phyloP scores from a whole-genome alignment of 768 basidiomycete genomes.

The Clavulina sp. region DNA sequence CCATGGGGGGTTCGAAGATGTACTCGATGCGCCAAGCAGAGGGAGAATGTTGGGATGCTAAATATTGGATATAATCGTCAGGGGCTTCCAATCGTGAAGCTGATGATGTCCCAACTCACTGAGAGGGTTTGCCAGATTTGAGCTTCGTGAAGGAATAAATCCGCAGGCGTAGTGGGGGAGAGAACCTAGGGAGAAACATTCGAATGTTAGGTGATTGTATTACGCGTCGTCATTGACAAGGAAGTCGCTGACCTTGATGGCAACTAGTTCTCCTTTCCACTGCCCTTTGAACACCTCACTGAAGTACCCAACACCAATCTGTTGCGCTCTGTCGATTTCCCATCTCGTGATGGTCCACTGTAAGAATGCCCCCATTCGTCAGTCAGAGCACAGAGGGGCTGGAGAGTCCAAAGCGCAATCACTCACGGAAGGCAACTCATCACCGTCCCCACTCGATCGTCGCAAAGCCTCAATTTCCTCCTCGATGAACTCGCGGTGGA shows the following conservation, averaged over 20 bases:
- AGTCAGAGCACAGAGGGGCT: neutral
- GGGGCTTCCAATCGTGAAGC: neutral
- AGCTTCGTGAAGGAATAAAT: constrained; percentile 52
- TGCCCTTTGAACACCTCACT: constrained; percentile 61
- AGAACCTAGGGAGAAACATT: constrained; percentile 16
- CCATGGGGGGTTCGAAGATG: constrained; percentile 52
- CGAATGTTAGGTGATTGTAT: neutral
- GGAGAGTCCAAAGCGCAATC: neutral
- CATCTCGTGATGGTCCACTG: constrained; percentile 28
- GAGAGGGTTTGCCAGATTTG: constrained; percentile 50
- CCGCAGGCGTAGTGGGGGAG: constrained; percentile 37
- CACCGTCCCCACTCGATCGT: constrained; percentile 28
- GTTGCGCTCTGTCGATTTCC: constrained; percentile 53
- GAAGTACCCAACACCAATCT: constrained; percentile 59
- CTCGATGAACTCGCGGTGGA: constrained; percentile 56
- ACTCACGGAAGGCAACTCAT: neutral
- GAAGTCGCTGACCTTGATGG: constrained; percentile 15
- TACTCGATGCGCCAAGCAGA: constrained; percentile 62
- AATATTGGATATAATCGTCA: neutral
- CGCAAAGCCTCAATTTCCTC: constrained; percentile 53
- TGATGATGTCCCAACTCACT: neutral
- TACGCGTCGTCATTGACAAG: neutral
- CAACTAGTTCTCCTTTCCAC: constrained; percentile 39
- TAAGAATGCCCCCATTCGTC: neutral
- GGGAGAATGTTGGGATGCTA: constrained; percentile 51